Base-by-base conservation (phyloP, 1,284 basidiomycete species). In the Xerocomus minutiporus region DNA sequence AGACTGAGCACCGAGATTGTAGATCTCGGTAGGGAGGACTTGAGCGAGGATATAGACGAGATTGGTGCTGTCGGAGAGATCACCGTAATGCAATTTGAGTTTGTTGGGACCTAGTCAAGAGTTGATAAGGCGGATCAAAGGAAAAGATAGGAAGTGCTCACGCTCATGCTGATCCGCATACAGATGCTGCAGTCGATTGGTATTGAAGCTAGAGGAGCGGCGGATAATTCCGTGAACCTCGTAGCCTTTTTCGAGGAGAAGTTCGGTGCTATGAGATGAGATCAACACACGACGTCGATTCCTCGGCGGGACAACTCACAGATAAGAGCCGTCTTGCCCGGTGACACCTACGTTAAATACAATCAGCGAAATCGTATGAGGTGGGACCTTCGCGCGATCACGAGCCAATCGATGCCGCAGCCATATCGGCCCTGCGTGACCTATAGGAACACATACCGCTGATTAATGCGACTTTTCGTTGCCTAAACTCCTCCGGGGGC, bases 1-100 rank as follows among this genome's bases (percentile, higher is more conserved):
- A 48, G 89, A 93, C 70, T 96, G 93, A n/a, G 93, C 93, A 45
- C 91, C 93, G 45, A 96, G 85, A 71, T 96, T 96, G 81, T 95
- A 96, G 53, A 96, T 86, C 71, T 96, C 93, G 23, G 91, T 88
- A 0, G 93, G 93, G 65, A 88, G 88, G 50, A 95, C 91, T 64
- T 90, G 84, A 3, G 93, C 88, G 67, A 96, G 87, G 74, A 96
- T 88, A 73, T 93, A 93, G 43, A 95, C 93, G 55, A 96, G 82
- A 69, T 95, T 95, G 63, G 93, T 95, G 68, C 88, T 91, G 74
- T 96, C 93, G 61, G 88, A 85, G 60, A 93, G 78, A 73, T 93
- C 93, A 56, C 93, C 93, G 64, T 96, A 93, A 73, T 96, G 93
- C 53, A 94, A 72, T 66, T 88, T 87, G 77, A 95, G 86, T 68